phyloP scores from a whole-genome alignment of 345 rosid species.

The Arabidopsis arenosa region DNA sequence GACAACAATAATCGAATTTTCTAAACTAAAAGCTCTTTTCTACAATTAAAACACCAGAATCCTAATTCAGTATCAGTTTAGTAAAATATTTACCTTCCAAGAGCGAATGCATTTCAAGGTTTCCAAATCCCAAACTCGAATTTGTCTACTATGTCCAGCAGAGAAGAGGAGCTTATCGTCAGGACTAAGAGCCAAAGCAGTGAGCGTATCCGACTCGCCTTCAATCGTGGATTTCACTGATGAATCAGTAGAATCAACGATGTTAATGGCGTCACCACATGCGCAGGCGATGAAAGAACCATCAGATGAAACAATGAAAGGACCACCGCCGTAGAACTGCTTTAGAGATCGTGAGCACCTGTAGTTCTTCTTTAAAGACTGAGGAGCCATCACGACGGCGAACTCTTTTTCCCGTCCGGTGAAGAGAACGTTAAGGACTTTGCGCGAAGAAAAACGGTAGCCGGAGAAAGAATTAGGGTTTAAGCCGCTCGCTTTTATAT shows the following conservation, averaged over 20 bases:
- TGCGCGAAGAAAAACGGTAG: slow-evolving; percentile 25
- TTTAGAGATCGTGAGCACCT: slow-evolving; percentile 66
- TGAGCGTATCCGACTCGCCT: slow-evolving; percentile 67
- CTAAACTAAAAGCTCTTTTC: slow-evolving; percentile 3
- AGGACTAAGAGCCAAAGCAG: slow-evolving; percentile 85
- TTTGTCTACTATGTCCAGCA: slow-evolving; percentile 89
- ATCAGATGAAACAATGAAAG: slow-evolving; percentile 76
- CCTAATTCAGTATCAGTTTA: background rate
- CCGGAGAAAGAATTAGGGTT: slow-evolving; percentile 41
- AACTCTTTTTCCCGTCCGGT: slow-evolving; percentile 16
- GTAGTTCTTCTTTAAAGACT: slow-evolving; percentile 70
- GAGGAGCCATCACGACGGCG: slow-evolving; percentile 49
- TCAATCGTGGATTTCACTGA: slow-evolving; percentile 69
- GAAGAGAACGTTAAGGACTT: slow-evolving; percentile 7
- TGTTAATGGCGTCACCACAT: slow-evolving; percentile 74
- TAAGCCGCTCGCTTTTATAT: slow-evolving; percentile 34
- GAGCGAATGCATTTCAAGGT: slow-evolving; percentile 79
- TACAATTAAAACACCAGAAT: background rate
- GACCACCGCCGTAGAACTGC: slow-evolving; percentile 94
- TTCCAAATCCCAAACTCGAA: slow-evolving; percentile 88
- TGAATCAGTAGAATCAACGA: slow-evolving; percentile 67
- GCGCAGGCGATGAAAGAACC: slow-evolving; percentile 82
- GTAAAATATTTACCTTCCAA: slow-evolving; percentile 68
- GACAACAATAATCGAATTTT: background rate
- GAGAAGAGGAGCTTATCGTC: slow-evolving; percentile 80